Evolutionary conservation across 306 rosid genomes (phyloP), one percentile per base, ranked within the genome.

Genomic region (Prunus fruticosa): DNA sequence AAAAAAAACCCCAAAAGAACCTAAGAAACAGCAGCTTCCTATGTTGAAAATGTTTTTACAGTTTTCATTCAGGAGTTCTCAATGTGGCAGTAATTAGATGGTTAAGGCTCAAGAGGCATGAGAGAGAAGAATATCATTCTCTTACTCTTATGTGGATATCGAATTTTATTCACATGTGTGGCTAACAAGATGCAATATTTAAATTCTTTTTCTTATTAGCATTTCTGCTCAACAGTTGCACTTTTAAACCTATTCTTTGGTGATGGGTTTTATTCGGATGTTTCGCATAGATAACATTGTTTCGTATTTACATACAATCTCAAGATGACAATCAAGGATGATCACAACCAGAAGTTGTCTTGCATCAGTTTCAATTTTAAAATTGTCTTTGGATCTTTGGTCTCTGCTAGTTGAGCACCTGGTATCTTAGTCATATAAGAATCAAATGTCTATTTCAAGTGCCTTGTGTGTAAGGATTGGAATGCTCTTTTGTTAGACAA

Each of bases 331-430:
- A 38, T 93, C 71, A 66, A 79, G 84, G 79, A 81, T 76, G 49
- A 67, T 20, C 69, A 78, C 0, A 57, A 78, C 8, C 66, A 67
- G 18, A 80, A 63, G 74, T 78, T 93, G 80, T 87, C 92, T 60
- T 91, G 98, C 86, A 84, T 91, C 20, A 86, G 45, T 80, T 93
- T 93, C 76, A 80, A 83, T 45, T 92, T 93, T 71, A 91, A 82
- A 72, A 87, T 91, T 18, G 83, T 74, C 71, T 15, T 87, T 27
- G 57, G 87, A 58, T 78, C 89, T 32, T 5, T 23, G 2, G 67
- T 79, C 38, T 81, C 89, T 50, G 80, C 72, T 64, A 53, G 75
- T 71, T 87, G 76, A 88, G 80, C 63, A 45, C 70, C 57, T 41
- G 38, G 28, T 68, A 32, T 76, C 66, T 28, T 13, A 61, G 47